Evolutionary conservation across 2,329 filamentous ascomycete species (phyloP).

Genomic region (Aspergillus brunneoviolaceus): DNA sequence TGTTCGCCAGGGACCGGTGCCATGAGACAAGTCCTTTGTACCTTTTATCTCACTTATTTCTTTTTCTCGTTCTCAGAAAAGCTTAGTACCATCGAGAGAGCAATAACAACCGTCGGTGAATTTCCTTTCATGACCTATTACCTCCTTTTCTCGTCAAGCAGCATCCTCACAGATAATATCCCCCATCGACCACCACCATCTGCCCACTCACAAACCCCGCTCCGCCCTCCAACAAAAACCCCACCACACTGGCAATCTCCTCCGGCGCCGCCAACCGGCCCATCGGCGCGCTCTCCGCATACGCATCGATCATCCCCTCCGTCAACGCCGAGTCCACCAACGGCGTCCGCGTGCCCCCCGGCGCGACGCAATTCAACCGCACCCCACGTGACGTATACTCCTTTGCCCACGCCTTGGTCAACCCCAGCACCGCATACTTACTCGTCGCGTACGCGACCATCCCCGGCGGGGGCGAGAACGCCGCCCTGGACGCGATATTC

Average conservation of each 20-base stretch:
- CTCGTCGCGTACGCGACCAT: neutral
- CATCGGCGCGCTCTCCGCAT: neutral
- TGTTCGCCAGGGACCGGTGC: too few relatives aligned
- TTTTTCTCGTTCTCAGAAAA: too few relatives aligned
- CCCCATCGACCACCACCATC: neutral
- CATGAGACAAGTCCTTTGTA: too few relatives aligned
- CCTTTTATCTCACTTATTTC: too few relatives aligned
- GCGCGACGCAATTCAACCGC: neutral
- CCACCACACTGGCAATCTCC: constrained; percentile 2
- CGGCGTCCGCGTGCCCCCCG: neutral
- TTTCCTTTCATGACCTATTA: too few relatives aligned
- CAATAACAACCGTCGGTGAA: too few relatives aligned
- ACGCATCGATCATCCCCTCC: neutral
- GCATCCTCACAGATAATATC: too few relatives aligned
- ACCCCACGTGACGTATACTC: neutral
- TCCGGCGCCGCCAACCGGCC: neutral
- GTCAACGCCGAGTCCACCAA: neutral
- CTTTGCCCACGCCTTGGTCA: neutral
- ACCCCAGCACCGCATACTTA: constrained; percentile 1
- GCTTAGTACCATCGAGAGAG: too few relatives aligned
- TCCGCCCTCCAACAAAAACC: neutral
- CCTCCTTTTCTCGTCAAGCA: too few relatives aligned
- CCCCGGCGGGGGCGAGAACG: neutral
- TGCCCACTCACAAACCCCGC: neutral
- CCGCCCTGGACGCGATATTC: neutral